phyloP scores from a whole-genome alignment of 192 early-diverging fungal species.

The Backusella psychrophila region DNA sequence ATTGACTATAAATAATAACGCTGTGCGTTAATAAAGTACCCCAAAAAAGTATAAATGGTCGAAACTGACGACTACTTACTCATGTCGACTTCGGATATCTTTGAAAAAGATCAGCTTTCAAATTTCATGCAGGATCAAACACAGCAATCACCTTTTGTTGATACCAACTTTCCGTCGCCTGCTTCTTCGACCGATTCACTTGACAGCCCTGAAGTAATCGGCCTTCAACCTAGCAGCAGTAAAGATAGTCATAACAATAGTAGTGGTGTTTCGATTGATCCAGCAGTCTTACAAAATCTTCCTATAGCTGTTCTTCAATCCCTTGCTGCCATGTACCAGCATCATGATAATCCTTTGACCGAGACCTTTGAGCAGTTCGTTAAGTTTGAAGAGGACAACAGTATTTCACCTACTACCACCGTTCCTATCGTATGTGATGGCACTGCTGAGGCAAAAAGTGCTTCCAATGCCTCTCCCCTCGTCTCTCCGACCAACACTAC shows the following conservation, averaged over 20 bases:
- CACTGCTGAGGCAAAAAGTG: slow-evolving; percentile 22
- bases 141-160: background rate
- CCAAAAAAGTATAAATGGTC: slow-evolving; percentile 1
- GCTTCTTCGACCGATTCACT: slow-evolving; percentile 12
- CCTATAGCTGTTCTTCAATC: slow-evolving; percentile 7
- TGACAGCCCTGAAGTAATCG: background rate
- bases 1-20: background rate
- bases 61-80: slow-evolving; percentile 19
- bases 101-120: slow-evolving; percentile 19
- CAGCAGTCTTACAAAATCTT: background rate
- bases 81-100: slow-evolving; percentile 15
- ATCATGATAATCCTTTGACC: slow-evolving; percentile 2
- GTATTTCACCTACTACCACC: slow-evolving; percentile 7
- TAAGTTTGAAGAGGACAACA: slow-evolving; percentile 24
- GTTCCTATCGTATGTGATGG: background rate
- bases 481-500: background rate
- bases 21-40: background rate
- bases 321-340: slow-evolving; percentile 18
- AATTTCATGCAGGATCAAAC: slow-evolving; percentile 13
- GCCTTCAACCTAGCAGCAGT: background rate
- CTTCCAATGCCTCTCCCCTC: background rate
- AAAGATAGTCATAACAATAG: background rate
- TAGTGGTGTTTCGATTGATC: background rate
- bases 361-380: slow-evolving; percentile 31
- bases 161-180: slow-evolving; percentile 21